Conservation (phyloP, 345 rosid genomes). For the Crucihimalaya himalaica region DNA sequence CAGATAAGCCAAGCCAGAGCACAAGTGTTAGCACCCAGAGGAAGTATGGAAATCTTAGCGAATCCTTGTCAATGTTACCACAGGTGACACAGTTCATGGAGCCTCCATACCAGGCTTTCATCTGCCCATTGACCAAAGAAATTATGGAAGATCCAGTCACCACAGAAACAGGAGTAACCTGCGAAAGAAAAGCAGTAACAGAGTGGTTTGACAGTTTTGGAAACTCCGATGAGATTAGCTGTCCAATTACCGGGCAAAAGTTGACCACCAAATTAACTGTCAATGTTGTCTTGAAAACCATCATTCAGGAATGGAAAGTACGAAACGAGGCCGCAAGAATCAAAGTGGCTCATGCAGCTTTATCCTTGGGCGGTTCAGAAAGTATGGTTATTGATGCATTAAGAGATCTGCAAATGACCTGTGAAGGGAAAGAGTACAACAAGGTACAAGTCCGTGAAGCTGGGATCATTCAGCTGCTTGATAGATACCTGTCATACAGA, state of each 20-base stretch:
- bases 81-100: constrained; percentile 58
- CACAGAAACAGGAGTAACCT: constrained; percentile 73
- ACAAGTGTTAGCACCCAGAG: constrained; percentile 43
- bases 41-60: constrained; percentile 36
- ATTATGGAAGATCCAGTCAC: constrained; percentile 93
- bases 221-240: constrained; percentile 48
- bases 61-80: constrained; percentile 46
- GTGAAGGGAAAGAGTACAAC: constrained; percentile 53
- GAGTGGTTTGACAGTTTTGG: constrained; percentile 60
- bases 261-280: constrained; percentile 44
- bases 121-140: constrained; percentile 79
- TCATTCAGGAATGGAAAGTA: constrained; percentile 79
- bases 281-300: constrained; percentile 65
- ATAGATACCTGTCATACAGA: constrained; percentile 50
- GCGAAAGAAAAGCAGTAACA: constrained; percentile 63
- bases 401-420: constrained; percentile 58
- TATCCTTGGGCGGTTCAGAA: constrained; percentile 69
- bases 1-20: constrained; percentile 31
- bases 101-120: constrained; percentile 76
- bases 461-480: constrained; percentile 65
- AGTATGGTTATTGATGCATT: constrained; percentile 72
- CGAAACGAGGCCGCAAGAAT: constrained; percentile 72
- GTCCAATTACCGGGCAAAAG: constrained; percentile 65
- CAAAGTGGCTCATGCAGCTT: constrained; percentile 68
- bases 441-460: constrained; percentile 55